Evolutionary conservation across 108 stramenopile genomes (phyloP).

Genomic region (Cylindrotheca fusiformis): DNA sequence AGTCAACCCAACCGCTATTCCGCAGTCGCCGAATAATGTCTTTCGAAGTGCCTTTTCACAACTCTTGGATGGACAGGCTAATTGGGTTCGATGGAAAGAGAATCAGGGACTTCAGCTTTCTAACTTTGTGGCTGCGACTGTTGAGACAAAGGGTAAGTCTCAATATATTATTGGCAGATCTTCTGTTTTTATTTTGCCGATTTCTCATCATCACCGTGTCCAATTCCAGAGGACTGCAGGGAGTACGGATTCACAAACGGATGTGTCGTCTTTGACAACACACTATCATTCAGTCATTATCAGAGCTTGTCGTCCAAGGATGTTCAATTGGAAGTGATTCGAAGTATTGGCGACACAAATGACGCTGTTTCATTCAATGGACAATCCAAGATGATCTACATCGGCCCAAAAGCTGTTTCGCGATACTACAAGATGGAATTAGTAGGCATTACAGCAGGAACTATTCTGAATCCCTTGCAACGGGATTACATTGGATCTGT

Average conservation of each 20-base stretch:
- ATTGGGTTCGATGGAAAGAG: constrained; percentile 7
- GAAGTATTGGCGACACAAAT: background rate
- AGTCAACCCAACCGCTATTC: background rate
- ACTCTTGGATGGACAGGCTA: background rate
- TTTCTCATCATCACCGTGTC: background rate
- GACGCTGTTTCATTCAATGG: background rate
- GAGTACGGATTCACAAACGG: constrained; percentile 7
- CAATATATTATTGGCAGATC: background rate
- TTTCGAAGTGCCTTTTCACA: constrained; percentile 6
- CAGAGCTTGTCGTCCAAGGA: constrained; percentile 2
- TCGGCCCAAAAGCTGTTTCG: constrained; percentile 5
- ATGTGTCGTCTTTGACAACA: constrained; percentile 14
- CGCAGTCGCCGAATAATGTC: background rate
- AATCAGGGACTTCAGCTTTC: background rate
- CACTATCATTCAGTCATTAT: constrained; percentile 3
- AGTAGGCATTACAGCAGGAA: background rate
- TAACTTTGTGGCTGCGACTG: background rate
- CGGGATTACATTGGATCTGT: constrained; percentile 9
- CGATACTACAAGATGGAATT: constrained; percentile 4
- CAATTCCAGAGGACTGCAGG: constrained; percentile 6
- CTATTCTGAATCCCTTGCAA: constrained; percentile 17
- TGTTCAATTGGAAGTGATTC: constrained; percentile 9
- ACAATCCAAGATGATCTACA: constrained; percentile 1
- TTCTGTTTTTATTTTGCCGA: background rate
- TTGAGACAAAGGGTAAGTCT: background rate